Percentiles rank a stretch among this genome's conserved stretches.
These are phyloP conservation scores for Phialophora verrucosa DNA, from an alignment of 2,329 filamentous ascomycete species.

Conservation along the genomic window DNA sequence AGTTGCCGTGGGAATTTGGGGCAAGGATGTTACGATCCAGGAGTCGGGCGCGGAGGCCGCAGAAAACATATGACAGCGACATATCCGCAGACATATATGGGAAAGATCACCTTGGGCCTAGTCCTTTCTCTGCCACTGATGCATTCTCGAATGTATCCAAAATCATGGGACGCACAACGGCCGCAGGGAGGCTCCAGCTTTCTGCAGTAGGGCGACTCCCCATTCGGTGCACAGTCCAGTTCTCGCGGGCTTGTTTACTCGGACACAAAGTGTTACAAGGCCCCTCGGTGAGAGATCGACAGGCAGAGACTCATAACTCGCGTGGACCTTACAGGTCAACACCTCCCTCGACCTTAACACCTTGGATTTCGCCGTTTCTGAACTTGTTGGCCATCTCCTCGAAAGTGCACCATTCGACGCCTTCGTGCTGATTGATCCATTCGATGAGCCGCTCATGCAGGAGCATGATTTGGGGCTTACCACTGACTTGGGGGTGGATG, in stretches of 20 bases:
- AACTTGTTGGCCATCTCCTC: constrained; percentile 73
- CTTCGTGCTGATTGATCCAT: constrained; percentile 54
- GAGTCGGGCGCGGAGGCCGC: background rate
- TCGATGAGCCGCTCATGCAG: constrained; percentile 57
- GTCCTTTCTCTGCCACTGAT: background rate
- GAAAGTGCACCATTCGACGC: constrained; percentile 59
- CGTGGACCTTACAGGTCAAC: constrained; percentile 17
- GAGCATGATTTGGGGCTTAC: constrained; percentile 54
- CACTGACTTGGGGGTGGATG: constrained; percentile 57
- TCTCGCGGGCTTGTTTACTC: background rate
- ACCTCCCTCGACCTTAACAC: constrained; percentile 45
- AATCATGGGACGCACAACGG: constrained; percentile 5
- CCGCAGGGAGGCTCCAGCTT: constrained; percentile 10
- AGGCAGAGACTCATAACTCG: background rate
- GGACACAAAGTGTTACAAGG: background rate
- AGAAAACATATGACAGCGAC: constrained; percentile 3
- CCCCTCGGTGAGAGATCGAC: constrained; percentile 1
- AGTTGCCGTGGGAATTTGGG: background rate
- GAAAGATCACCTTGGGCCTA: constrained; percentile 7
- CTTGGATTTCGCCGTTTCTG: constrained; percentile 56
- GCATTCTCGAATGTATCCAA: constrained; percentile 18
- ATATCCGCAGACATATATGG: constrained; percentile 1
- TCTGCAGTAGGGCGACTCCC: constrained; percentile 7
- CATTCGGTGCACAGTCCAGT: background rate
- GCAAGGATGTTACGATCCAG: background rate